Conservation (phyloP, 1,284 basidiomycete species). For the Wallemia hederae region DNA sequence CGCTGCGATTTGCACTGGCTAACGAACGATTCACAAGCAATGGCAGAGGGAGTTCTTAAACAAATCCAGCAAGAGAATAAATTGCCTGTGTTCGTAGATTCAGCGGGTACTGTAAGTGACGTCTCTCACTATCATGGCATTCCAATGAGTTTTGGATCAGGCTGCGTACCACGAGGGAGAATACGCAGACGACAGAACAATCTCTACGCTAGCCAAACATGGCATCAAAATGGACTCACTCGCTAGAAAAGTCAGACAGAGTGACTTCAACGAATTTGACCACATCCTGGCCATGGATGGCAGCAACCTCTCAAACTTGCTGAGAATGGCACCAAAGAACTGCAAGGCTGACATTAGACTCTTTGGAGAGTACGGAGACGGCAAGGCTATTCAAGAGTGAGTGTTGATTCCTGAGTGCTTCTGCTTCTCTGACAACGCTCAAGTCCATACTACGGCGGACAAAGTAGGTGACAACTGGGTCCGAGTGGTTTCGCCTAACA, state of each 20-base stretch:
- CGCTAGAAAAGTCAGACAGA: slow-evolving; percentile 14
- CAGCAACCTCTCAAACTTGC: slow-evolving; percentile 17
- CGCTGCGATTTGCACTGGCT: not conserved
- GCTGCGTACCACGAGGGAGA: slow-evolving; percentile 19
- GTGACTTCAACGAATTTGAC: slow-evolving; percentile 18
- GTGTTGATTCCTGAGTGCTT: not conserved
- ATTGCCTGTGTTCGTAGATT: slow-evolving; percentile 14
- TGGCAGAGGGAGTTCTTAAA: slow-evolving; percentile 16
- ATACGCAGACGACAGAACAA: slow-evolving; percentile 16
- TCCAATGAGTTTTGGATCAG: no score
- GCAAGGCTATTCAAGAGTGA: slow-evolving; percentile 2
- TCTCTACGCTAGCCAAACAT: slow-evolving; percentile 17
- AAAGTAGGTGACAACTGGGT: slow-evolving; percentile 7
- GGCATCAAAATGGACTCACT: slow-evolving; percentile 16
- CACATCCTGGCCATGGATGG: slow-evolving; percentile 21
- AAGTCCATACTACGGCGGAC: slow-evolving; percentile 1
- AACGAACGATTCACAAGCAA: not conserved
- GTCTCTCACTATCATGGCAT: slow-evolving; percentile 5
- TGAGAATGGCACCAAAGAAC: slow-evolving; percentile 11
- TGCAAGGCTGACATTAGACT: slow-evolving; percentile 9
- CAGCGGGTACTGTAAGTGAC: slow-evolving; percentile 11
- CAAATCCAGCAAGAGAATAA: slow-evolving; percentile 10
- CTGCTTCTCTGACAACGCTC: slow-evolving; percentile 1
- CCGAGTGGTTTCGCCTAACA: slow-evolving; percentile 16
- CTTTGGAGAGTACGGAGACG: slow-evolving; percentile 9